Conservation (phyloP, 345 rosid species). For the Populus davidiana region DNA sequence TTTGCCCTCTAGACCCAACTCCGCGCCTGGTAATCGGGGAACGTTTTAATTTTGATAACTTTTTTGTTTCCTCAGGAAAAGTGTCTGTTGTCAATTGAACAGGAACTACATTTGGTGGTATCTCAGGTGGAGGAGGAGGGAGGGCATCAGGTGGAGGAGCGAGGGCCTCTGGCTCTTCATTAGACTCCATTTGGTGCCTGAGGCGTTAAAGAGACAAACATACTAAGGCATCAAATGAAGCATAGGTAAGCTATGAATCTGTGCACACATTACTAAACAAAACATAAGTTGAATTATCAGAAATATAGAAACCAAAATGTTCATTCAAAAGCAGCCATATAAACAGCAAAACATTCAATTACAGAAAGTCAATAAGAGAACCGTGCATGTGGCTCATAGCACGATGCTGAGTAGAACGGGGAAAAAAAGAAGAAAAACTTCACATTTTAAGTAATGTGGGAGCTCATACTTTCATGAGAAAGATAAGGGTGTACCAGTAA, state of each 20-base stretch:
- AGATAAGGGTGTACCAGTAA: neutral
- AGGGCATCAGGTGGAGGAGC: neutral
- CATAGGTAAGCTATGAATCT: neutral
- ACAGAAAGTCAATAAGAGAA: neutral
- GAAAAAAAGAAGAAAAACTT: neutral
- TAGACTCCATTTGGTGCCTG: slow-evolving; percentile 13
- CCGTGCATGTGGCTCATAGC: too few relatives aligned
- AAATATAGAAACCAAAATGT: neutral
- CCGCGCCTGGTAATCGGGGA: slow-evolving; percentile 22
- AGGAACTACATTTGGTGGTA: slow-evolving; percentile 16
- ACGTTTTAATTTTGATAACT: slow-evolving; percentile 5
- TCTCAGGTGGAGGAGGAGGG: slow-evolving; percentile 19
- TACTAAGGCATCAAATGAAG: neutral
- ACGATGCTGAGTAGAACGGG: neutral
- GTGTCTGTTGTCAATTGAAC: slow-evolving; percentile 2
- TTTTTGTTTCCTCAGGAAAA: neutral
- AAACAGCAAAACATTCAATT: neutral
- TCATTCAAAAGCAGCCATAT: neutral
- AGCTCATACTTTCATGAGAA: neutral
- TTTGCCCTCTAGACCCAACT: slow-evolving; percentile 22
- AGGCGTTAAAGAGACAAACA: neutral
- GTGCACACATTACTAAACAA: neutral
- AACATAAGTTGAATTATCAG: neutral
- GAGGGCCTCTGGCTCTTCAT: slow-evolving; percentile 6
- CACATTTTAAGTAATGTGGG: neutral